These are phyloP conservation scores for Triticum monococcum DNA, from an alignment of 176 grass and related monocot species.

Conservation along the genomic window DNA sequence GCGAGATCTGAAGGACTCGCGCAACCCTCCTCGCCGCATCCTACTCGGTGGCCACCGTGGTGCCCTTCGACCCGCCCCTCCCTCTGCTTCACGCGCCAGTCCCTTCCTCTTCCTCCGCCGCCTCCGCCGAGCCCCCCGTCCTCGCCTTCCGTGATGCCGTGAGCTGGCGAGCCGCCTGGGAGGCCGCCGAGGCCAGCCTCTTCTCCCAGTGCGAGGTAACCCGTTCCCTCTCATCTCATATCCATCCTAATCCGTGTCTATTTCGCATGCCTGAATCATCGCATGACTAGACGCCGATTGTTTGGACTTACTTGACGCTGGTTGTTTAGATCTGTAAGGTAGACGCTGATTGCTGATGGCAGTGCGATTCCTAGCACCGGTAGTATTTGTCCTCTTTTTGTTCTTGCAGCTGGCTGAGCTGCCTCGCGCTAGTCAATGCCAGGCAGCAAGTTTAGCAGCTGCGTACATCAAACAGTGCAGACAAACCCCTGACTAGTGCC, in stretches of 20 bases:
- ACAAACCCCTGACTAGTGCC: slow-evolving; percentile 6
- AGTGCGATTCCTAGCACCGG: neutral
- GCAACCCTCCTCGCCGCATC: no score
- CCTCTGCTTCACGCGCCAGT: no score
- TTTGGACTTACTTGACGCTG: neutral
- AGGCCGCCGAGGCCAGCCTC: slow-evolving; percentile 32
- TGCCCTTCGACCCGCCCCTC: neutral
- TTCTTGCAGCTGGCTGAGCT: slow-evolving; percentile 44
- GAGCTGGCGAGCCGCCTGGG: slow-evolving; percentile 45
- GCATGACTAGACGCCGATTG: no score
- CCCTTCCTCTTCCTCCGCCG: no score
- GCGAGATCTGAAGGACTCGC: no score
- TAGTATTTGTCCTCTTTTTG: neutral
- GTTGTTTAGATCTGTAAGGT: neutral
- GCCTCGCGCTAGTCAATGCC: slow-evolving; percentile 27
- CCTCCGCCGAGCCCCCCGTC: neutral
- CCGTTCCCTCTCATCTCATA: neutral
- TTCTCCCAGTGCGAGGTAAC: slow-evolving; percentile 43
- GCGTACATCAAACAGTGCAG: slow-evolving; percentile 4
- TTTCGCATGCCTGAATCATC: neutral
- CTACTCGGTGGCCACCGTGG: no score
- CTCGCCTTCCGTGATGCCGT: no score
- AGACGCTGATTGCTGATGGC: neutral
- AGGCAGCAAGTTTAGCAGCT: slow-evolving; percentile 40
- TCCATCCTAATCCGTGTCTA: neutral